These are phyloP conservation scores for Boletus tomentosulus DNA, from an alignment of 768 basidiomycete species.

Conservation along the genomic window DNA sequence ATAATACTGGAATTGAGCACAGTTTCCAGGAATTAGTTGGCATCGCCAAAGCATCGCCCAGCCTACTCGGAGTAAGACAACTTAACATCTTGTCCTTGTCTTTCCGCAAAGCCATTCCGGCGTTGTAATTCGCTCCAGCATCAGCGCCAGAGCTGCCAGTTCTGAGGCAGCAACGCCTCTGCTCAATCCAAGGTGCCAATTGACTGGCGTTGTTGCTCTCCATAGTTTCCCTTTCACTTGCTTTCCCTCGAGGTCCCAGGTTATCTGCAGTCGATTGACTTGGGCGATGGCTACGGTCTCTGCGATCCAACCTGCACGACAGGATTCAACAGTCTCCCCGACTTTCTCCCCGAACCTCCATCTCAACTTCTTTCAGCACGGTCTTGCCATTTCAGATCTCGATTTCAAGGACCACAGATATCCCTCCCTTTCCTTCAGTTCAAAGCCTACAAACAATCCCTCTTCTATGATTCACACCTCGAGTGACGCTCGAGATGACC, in stretches of 20 bases:
- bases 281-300: conserved; percentile 44
- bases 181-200: not conserved
- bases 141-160: not conserved
- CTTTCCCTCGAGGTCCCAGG: conserved; percentile 13
- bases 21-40: conserved; percentile 16
- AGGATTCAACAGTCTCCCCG: conserved; percentile 33
- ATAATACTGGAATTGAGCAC: conserved; percentile 15
- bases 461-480: conserved; percentile 30
- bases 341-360: conserved; percentile 31
- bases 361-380: conserved; percentile 46
- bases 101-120: not conserved
- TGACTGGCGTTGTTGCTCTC: conserved; percentile 2
- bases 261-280: conserved; percentile 21
- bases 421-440: conserved; percentile 31
- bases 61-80: conserved; percentile 2
- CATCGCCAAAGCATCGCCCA: conserved; percentile 16
- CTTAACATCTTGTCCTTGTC: conserved; percentile 1
- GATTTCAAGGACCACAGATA: conserved; percentile 65
- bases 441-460: conserved; percentile 20
- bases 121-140: not conserved
- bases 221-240: conserved; percentile 3
- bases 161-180: not conserved
- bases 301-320: conserved; percentile 44
- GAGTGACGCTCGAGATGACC: conserved; percentile 25
- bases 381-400: conserved; percentile 53